Percentiles rank a stretch among this genome's conserved stretches.
phyloP scores from a whole-genome alignment of 257 asterid genomes.

The Gynochthodes officinalis region DNA sequence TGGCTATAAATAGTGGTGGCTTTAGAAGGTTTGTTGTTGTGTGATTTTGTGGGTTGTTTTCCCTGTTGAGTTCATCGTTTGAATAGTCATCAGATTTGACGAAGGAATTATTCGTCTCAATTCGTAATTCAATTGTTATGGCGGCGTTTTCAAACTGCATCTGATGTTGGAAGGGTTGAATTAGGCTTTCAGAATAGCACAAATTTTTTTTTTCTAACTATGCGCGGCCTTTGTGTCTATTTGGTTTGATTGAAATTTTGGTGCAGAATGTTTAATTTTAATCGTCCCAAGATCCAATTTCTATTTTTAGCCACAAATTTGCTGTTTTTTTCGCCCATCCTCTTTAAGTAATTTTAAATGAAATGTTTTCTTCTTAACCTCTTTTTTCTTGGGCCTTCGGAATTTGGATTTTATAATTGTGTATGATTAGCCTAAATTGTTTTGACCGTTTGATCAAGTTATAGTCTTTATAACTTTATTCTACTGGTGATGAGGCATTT shows the following conservation, averaged over 20 bases:
- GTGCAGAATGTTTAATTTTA: background rate
- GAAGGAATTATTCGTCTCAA: background rate
- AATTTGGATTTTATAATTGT: background rate
- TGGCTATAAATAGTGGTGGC: constrained; percentile 1
- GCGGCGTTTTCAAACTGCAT: background rate
- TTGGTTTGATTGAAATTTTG: too few relatives aligned
- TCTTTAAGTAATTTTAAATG: background rate
- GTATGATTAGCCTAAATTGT: background rate
- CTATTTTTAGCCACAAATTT: background rate
- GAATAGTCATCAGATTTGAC: constrained; percentile 7
- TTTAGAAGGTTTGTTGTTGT: background rate
- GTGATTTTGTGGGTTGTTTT: background rate
- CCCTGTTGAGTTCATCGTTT: background rate
- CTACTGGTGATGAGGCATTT: background rate
- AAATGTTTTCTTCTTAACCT: too few relatives aligned
- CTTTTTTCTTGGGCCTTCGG: too few relatives aligned
- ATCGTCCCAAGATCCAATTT: background rate
- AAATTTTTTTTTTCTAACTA: too few relatives aligned
- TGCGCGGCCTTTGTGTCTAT: too few relatives aligned
- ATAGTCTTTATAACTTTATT: background rate
- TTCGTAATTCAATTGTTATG: background rate
- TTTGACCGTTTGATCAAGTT: background rate
- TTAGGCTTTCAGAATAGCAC: too few relatives aligned
- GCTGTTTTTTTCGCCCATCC: background rate
- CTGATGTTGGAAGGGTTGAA: background rate